Evolutionary conservation across 148 eudicot species (phyloP).

Genomic region (Vaccinium corymbosum): DNA sequence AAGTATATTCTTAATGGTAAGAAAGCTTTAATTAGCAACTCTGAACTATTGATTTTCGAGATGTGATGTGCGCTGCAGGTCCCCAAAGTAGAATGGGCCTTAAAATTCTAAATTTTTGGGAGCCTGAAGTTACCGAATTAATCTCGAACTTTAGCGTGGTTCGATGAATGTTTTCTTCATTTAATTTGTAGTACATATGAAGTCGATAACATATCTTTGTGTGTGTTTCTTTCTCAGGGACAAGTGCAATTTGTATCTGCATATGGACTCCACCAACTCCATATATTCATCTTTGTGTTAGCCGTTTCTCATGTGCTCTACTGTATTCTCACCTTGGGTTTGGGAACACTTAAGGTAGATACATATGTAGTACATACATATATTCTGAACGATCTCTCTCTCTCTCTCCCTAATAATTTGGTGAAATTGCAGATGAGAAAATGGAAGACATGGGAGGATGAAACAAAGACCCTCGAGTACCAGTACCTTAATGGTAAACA

Average conservation of each 20-base stretch:
- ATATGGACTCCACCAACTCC: not conserved
- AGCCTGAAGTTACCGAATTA: too few species aligned
- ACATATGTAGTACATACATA: constrained; percentile 17
- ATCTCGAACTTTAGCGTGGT: too few species aligned
- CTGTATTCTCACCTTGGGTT: not conserved
- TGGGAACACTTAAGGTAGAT: constrained; percentile 6
- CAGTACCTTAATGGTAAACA: constrained; percentile 33
- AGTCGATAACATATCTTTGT: not conserved
- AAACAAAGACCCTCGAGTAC: constrained; percentile 40
- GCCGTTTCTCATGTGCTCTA: not conserved
- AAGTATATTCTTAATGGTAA: too few species aligned
- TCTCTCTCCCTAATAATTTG: not conserved
- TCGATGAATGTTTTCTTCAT: too few species aligned
- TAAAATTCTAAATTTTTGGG: too few species aligned
- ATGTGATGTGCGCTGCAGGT: too few species aligned
- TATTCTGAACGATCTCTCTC: constrained; percentile 23
- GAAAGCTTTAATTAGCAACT: too few species aligned
- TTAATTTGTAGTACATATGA: not conserved
- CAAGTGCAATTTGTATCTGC: constrained; percentile 31
- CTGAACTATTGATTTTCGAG: too few species aligned
- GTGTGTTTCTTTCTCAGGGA: constrained; percentile 24
- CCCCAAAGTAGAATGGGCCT: too few species aligned
- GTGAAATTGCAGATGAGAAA: constrained; percentile 36
- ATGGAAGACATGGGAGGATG: constrained; percentile 51
- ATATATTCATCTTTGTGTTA: not conserved